Evolutionary conservation across 225 moss, liverwort and hornwort genomes (phyloP), one percentile per base, ranked within the genome.

Genomic region (Marchantia polymorpha): DNA sequence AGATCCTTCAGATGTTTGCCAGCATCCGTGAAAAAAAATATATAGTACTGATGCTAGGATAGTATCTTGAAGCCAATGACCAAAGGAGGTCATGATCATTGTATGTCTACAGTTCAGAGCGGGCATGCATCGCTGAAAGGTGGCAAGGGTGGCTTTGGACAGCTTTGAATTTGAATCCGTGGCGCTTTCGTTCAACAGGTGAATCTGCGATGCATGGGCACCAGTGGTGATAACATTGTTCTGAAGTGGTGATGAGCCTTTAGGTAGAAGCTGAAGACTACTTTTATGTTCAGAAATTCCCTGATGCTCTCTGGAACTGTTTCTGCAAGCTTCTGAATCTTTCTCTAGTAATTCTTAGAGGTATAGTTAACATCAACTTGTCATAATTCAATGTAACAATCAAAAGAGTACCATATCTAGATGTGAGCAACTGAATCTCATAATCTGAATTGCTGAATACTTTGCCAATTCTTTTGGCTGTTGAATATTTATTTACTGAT

Each of bases 341-440:
- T 52, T 75, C 59, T 75, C 58, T 4, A 17, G 29, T 39, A 1
- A 22, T 20, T 75, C 22, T 59, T 59, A 59, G 0, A 19, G 58
- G 22, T 39, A 59, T 59, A 75, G 46, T 75, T 75, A 9, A 75
- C 75, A 46, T 77, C 77, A 64, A 27, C 64, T 25, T 64, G 9
- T 87, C 81, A 58, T 50, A 64, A 12, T 83, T 87, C 10, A 87
- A 75, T 64, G 68, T 83, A 16, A 87, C 72, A 59, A 87, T 11
- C 49, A 84, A 84, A 65, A 87, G 73, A 49, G 82, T 56, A 68
- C 65, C 66, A 27, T 82, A 87, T 50, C 82, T 87, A 15, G 72
- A 29, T 3, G 12, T 68, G 27, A 72, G 72, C 7, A 30, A 2
- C 2, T 64, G 70, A 58, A 22, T 29, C 6, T 30, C 76, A 53